Base-by-base conservation (phyloP, 306 rosid species). In the Prunus padus region DNA sequence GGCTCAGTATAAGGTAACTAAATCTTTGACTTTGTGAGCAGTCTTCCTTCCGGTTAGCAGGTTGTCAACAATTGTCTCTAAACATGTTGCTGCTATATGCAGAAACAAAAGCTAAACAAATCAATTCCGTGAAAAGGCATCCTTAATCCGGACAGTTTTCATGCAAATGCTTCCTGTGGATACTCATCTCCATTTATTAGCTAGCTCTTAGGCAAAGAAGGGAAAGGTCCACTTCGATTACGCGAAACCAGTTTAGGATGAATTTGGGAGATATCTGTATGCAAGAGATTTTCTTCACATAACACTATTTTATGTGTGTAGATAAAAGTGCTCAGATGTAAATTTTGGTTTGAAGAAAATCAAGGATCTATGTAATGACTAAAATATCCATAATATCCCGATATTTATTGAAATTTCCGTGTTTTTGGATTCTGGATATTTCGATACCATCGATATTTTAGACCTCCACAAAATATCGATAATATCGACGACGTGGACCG, bases 1-100 rank as follows among this genome's bases (percentile, higher is more conserved):
- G 85, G 80, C 73, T 68, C 89, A 9, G 92, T 85, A n/a, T 77
- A 66, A 87, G 90, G 93, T 87, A 66, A 40, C 73, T 73, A 62
- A 75, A 42, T 73, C 72, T 76, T 82, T 23, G 7, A 23, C 65
- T 60, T 42, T 52, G 37, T 65, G 15, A 52, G 61, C 76, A 16
- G 33, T 31, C 74, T 50, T 78, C 28, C 22, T 79, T 45, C 57
- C 71, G 47, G 7, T 62, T 6, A 66, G 75, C 44, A 65, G 67
- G 25, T 56, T 55, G 66, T 51, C 52, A 31, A 40, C 67, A 37
- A 22, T 26, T 33, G 64, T 65, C 40, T 9, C 33, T 51, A 28
- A 13, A 65, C 37, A 4, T 71, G 9, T 30, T 72, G 62, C 62
- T 30, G 26, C 52, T 16, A 20, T 72, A 44, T 72, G 73, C 74